phyloP scores from a whole-genome alignment of 345 rosid genomes.

The Heritiera fomes region DNA sequence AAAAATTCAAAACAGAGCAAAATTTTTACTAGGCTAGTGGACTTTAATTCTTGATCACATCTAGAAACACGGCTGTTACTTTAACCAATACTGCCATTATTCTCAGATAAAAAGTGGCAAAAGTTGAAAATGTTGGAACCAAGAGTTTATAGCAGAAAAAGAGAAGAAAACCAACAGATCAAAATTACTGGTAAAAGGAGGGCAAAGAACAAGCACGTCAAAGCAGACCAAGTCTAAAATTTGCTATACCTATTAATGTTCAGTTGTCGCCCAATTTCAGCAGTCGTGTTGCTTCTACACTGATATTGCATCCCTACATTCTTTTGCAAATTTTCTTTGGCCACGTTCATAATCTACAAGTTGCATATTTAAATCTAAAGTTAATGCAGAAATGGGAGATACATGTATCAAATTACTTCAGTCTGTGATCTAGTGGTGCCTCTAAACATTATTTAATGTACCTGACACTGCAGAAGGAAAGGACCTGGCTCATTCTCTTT shows the following conservation, averaged over 20 bases:
- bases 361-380: background rate
- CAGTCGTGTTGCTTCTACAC: conserved; percentile 27
- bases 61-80: background rate
- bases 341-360: conserved; percentile 25
- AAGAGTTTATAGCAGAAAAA: background rate
- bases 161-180: background rate
- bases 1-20: background rate
- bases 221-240: background rate
- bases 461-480: conserved; percentile 34
- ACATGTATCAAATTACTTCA: conserved; percentile 5
- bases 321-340: conserved; percentile 21
- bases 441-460: conserved; percentile 9
- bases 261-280: conserved; percentile 18
- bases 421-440: background rate
- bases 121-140: background rate
- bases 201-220: background rate
- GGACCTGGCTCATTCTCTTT: conserved; percentile 42
- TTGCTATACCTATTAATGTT: conserved; percentile 34
- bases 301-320: conserved; percentile 27
- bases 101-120: background rate
- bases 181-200: background rate
- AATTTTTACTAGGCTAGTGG: background rate
- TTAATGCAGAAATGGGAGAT: background rate
- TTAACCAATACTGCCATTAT: background rate
- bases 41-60: background rate